phyloP scores from a whole-genome alignment of 2,329 filamentous ascomycete genomes.

The Trichoderma arundinaceum region DNA sequence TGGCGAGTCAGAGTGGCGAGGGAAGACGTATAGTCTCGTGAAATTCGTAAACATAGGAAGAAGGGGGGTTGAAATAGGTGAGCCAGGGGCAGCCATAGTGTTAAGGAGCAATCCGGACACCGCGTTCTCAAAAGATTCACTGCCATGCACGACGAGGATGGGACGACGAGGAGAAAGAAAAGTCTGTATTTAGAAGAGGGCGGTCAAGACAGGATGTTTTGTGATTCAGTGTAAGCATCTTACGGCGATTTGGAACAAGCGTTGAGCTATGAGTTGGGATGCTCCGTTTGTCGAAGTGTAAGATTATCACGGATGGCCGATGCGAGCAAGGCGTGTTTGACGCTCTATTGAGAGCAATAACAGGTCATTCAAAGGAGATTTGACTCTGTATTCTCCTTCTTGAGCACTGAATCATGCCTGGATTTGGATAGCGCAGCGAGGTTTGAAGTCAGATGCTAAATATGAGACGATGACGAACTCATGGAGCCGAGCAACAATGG shows the following conservation, averaged over 20 bases:
- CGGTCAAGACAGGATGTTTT: slow-evolving; percentile 23
- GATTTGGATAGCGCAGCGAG: neutral
- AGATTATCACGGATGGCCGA: neutral
- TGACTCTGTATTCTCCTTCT: neutral
- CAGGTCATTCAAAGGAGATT: neutral
- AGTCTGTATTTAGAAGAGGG: neutral
- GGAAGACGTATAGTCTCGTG: neutral
- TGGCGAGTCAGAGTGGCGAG: neutral
- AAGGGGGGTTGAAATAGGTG: neutral
- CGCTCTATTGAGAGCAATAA: neutral
- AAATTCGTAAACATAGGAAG: neutral
- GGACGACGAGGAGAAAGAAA: neutral
- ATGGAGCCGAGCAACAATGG: neutral
- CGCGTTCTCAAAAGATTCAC: slow-evolving; percentile 26
- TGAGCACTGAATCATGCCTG: neutral
- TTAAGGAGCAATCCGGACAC: neutral
- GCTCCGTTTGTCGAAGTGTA: neutral
- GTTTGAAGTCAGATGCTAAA: neutral
- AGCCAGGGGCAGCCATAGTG: neutral
- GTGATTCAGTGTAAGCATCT: slow-evolving; percentile 28
- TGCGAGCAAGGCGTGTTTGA: neutral
- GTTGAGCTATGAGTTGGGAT: neutral
- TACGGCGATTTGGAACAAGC: neutral
- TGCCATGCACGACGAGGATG: neutral
- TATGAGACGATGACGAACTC: neutral